These are phyloP conservation scores for Xylogone sp. DNA, from an alignment of 2,329 filamentous ascomycete genomes.

Conservation along the genomic window DNA sequence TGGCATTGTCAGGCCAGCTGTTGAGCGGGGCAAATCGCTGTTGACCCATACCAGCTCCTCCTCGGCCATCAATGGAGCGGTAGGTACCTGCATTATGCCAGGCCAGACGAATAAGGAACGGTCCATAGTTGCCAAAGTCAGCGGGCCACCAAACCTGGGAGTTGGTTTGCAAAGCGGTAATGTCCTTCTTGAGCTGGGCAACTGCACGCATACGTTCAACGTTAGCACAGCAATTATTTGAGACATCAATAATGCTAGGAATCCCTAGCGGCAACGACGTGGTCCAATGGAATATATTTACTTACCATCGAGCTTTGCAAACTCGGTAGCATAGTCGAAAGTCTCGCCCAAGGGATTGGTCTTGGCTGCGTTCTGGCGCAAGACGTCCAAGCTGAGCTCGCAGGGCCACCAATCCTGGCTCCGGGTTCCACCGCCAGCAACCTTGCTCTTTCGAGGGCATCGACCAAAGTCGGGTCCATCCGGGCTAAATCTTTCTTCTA, in stretches of 20 bases:
- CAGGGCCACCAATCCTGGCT: constrained; percentile 58
- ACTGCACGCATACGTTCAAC: constrained; percentile 9
- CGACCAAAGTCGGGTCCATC: constrained; percentile 15
- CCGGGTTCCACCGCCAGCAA: constrained; percentile 44
- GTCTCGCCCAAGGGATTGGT: constrained; percentile 47
- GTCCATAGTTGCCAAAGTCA: constrained; percentile 59
- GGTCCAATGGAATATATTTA: not conserved
- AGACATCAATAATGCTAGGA: not conserved
- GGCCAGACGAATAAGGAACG: constrained; percentile 56
- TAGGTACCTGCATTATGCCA: constrained; percentile 61
- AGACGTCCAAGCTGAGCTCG: constrained; percentile 50
- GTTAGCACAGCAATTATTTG: not conserved
- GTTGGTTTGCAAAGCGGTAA: constrained; percentile 52
- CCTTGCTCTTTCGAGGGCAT: constrained; percentile 17
- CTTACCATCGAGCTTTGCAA: constrained; percentile 56
- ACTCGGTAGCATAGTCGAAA: constrained; percentile 55
- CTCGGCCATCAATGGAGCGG: constrained; percentile 54
- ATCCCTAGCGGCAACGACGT: too few relatives aligned
- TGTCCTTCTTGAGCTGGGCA: constrained; percentile 51
- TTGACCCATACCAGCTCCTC: constrained; percentile 55
- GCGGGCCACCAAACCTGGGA: constrained; percentile 60
- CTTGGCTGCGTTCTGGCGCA: constrained; percentile 50
- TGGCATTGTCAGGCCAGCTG: constrained; percentile 59
- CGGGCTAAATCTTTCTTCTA: not conserved
- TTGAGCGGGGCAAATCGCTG: constrained; percentile 60